Conservation (phyloP, 2,329 filamentous ascomycete species). For the Diaporthe batatas region DNA sequence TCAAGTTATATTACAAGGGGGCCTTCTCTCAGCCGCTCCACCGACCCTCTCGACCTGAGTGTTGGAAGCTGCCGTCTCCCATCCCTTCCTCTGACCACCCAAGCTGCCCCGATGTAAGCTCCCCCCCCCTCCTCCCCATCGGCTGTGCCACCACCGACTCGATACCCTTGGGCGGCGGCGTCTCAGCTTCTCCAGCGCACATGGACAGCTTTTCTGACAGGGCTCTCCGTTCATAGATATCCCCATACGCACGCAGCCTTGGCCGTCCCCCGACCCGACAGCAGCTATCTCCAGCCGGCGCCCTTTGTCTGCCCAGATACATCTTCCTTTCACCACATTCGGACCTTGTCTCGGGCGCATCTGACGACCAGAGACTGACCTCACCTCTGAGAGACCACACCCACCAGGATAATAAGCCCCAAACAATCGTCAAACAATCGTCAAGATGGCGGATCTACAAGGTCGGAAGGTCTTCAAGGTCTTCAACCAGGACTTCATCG, state of each 20-base stretch:
- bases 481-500: constrained; percentile 99
- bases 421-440: neutral
- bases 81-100: constrained; percentile 1
- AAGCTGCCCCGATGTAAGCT: constrained; percentile 31
- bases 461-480: constrained; percentile 96
- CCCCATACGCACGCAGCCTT: constrained; percentile 11
- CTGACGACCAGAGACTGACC: neutral
- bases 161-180: neutral
- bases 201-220: constrained; percentile 15
- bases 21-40: constrained; percentile 28
- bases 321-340: constrained; percentile 23
- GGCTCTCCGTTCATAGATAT: constrained; percentile 12
- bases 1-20: constrained; percentile 32
- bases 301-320: constrained; percentile 33
- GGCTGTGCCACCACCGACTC: neutral
- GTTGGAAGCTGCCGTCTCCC: constrained; percentile 18
- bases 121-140: constrained; percentile 1
- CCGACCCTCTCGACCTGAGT: neutral
- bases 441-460: constrained; percentile 53
- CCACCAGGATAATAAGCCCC: neutral
- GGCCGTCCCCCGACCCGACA: constrained; percentile 8
- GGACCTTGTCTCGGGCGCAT: constrained; percentile 14
- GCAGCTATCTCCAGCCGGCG: constrained; percentile 5
- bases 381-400: neutral
- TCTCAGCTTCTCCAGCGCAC: constrained; percentile 6